Base-by-base conservation (phyloP, 2,329 filamentous ascomycete species). In the Botryotinia narcissicola region DNA sequence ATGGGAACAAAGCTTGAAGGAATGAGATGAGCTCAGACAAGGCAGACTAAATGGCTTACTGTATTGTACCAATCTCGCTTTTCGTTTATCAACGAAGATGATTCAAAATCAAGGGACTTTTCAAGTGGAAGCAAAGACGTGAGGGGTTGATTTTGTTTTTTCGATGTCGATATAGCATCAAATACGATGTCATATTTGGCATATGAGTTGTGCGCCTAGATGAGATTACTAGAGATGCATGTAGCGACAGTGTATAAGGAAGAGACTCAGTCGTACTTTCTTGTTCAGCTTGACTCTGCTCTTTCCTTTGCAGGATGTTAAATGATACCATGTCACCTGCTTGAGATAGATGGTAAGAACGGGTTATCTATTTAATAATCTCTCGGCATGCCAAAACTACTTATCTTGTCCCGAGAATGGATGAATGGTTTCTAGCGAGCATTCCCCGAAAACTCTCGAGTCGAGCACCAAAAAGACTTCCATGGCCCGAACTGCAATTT, bases 121-220 rank as follows among this genome's bases (percentile, higher is more conserved):
- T 29, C 51, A 29, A 16, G n/a, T 54, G n/a, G n/a, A 54, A 9
- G 51, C 14, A 29, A n/a, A n/a, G 3, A 54, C 14, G 2, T 54
- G n/a, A 29, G n/a, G 51, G n/a, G 1, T 14, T 54, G 6, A 8
- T 54, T 29, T 8, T 18, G 8, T 54, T 8, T 54, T 9, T 25
- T 18, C 6, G 1, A 29, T 9, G 2, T 54, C 6, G 25, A 54
- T 0, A 54, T 1, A 54, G 14, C 0, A 54, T 54, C 5, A 18
- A 29, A 18, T 4, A 29, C 5, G 4, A 18, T 5, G 12, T 54
- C 51, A 29, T 29, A 16, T 1, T 29, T 54, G 14, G n/a, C n/a
- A 10, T 54, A 29, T 18, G 6, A 29, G 12, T 8, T 29, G 14
- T 29, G 51, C 5, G 6, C 6, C 4, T 18, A 18, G n/a, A 54